These are phyloP conservation scores for Colletotrichum scovillei DNA, from an alignment of 2,329 filamentous ascomycete genomes.

Conservation along the genomic window DNA sequence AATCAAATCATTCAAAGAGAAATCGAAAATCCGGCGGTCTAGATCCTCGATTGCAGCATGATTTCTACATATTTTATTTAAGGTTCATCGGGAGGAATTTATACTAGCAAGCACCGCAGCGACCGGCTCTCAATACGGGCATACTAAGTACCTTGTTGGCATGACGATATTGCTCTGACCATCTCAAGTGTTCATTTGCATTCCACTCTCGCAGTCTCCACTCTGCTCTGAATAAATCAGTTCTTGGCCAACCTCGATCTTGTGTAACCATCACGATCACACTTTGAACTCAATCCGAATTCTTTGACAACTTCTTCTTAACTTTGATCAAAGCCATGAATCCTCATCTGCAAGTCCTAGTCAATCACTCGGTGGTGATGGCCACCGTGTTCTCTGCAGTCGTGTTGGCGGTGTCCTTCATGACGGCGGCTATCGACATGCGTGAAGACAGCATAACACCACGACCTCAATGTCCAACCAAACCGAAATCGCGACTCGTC, in stretches of 20 bases:
- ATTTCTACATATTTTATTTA: not conserved
- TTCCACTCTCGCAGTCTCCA: not conserved
- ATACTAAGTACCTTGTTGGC: not conserved
- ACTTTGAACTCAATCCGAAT: not conserved
- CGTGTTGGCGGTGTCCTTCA: not conserved
- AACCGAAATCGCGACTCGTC: not conserved
- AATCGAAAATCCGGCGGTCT: not conserved
- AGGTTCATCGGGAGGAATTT: not conserved
- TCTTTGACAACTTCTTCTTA: not conserved
- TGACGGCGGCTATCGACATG: not conserved
- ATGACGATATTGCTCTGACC: not conserved
- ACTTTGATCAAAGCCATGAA: not conserved
- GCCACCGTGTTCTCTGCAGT: not conserved
- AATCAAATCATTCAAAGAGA: not conserved
- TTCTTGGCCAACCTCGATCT: not conserved
- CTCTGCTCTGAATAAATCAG: not conserved
- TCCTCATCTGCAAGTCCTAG: not conserved
- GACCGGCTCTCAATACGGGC: not conserved
- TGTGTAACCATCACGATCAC: not conserved
- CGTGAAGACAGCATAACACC: not conserved
- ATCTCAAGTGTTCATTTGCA: not conserved
- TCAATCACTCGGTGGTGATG: not conserved
- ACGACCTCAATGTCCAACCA: not conserved
- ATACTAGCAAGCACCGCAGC: not conserved
- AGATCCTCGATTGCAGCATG: not conserved